Evolutionary conservation across 257 asterid genomes (phyloP), one percentile per base, ranked within the genome.

Genomic region (Paulownia fortunei): DNA sequence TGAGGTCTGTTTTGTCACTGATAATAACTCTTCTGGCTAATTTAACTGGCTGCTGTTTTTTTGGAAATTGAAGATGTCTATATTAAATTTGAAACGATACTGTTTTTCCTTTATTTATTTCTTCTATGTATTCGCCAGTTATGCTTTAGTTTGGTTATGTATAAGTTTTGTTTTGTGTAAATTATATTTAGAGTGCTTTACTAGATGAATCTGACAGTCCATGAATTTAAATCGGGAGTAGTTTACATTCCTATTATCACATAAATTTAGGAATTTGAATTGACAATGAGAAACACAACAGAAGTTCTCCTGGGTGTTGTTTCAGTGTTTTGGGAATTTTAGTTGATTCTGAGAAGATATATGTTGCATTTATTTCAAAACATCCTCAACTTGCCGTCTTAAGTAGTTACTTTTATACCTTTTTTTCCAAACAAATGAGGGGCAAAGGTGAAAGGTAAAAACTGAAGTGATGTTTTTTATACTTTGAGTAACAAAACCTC

Each of bases 1-100:
- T 32, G 87, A 85, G 92, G 96, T 88, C 67, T 4, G 36, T 24
- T 8, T 69, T 55, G 26, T 55, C n/a, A n/a, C n/a, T n/a, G n/a
- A n/a, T n/a, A n/a, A n/a, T n/a, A n/a, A n/a, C n/a, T n/a, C n/a
- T 63, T 3, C 46, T 72, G 68, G 36, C 23, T 73, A 2, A 23
- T 46, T 67, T 67, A 10, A 24, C 36, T 19, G 41, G 16, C 60
- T 19, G 61, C n/a, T n/a, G n/a, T n/a, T n/a, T n/a, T n/a, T 16
- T 65, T 26, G 47, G 60, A 41, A 51, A 12, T 24, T 16, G 64
- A 41, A 23, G 24, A 37, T 49, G n/a, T n/a, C n/a, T n/a, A n/a
- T n/a, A n/a, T n/a, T n/a, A n/a, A n/a, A n/a, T n/a, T n/a, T n/a
- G n/a, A n/a, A n/a, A 24, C 39, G 30, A 52, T 5, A 1, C 6